Base-by-base conservation (phyloP, 1,284 basidiomycete species). In the Trichosporon sp. region DNA sequence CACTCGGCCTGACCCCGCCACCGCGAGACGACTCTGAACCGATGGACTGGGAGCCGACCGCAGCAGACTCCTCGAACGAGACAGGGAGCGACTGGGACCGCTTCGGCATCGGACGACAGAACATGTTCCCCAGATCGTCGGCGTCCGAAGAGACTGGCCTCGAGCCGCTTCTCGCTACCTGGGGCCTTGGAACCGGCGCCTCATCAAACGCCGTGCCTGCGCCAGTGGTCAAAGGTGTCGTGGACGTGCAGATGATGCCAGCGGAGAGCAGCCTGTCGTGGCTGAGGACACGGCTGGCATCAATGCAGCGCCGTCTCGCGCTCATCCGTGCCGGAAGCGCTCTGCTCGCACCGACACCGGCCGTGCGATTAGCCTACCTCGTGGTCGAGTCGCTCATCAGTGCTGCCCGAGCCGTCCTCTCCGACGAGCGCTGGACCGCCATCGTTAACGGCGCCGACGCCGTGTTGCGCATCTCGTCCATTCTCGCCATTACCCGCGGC, bases 21-120 rank as follows among this genome's bases (percentile, higher is more conserved):
- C 69, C 69, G 11, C 69, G 65, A 31, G 63, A 65, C 8, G 46
- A 66, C n/a, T 56, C 65, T 14, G 78, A 79, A 21, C 69, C 76
- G 4, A 83, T 83, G 81, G 81, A 83, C 54, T 83, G 81, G 81
- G 81, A 83, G 69, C 79, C 81, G 6, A 74, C 76, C 0, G 70
- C 72, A 14, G 61, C 70, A 1, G 69, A 48, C 12, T 73, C 74
- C 26, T 38, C 59, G 11, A 54, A n/a, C 12, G 68, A 61, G 11
- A 71, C 73, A n/a, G 35, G 43, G n/a, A 54, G 16, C 12, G 77
- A 80, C 61, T 83, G 81, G 81, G 79, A 82, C 67, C 68, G 40
- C 4, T 83, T 83, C 67, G 81, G 74, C 0, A 72, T 74, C 4
- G 77, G 78, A 48, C 77, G 70, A 61, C 81, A 83, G 70, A 71